Evolutionary conservation across 805 yeast genomes (phyloP), one percentile per base, ranked within the genome.

Genomic region (Saccharomycopsis malanga): DNA sequence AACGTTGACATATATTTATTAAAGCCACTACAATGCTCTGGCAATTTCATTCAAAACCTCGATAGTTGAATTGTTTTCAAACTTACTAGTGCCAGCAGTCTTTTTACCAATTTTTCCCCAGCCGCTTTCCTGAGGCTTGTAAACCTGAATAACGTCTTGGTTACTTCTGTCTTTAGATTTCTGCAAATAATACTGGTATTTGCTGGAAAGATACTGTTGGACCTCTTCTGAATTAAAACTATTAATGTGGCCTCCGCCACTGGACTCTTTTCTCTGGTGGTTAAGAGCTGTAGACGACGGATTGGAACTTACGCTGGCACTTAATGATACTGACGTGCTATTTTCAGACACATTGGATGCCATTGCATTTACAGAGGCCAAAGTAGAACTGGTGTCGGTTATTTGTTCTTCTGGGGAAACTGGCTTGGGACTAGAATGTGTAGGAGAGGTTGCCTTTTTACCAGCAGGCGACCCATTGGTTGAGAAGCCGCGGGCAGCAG

Each of bases 101-200:
- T 45, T 45, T n/a, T 32, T 41, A 14, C 44, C 24, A 14, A 30
- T 43, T 32, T 41, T 49, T 10, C 52, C 52, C 52, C 52, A 49
- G n/a, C 52, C 49, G 17, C 41, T 24, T 18, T 49, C 52, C 39
- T 32, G 39, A 9, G 52, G 32, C 39, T 45, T 45, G 39, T 49
- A 49, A 4, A 48, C 39, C 42, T 25, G 30, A 15, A 48, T 35
- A n/a, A 21, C 39, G 4, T 37, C 29, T 6, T 32, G 34, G 29
- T 30, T 10, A 20, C 29, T 36, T 30, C 40, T 34, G 14, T 40
- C 46, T 18, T 32, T 39, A 3, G 52, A 45, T 12, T 27, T 18
- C 32, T 15, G 15, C 14, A 34, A 14, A 21, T 45, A 49, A 3
- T 23, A 18, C 10, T 45, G 23, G 30, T 32, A 49, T 17, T 23